These are phyloP conservation scores for Candida sp. DNA, from an alignment of 1,139 yeast genomes.

Conservation along the genomic window DNA sequence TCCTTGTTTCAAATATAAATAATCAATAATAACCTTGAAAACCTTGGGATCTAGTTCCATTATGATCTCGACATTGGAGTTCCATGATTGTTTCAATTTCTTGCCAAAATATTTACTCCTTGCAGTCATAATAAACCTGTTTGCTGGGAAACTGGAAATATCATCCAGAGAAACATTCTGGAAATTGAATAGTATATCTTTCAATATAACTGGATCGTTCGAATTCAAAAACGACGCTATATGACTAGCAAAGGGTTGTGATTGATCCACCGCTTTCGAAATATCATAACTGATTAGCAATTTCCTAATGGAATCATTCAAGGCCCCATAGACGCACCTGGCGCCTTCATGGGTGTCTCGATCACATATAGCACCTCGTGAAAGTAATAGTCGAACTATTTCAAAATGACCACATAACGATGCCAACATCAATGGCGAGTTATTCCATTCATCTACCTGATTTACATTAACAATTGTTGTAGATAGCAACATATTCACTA, in stretches of 20 bases:
- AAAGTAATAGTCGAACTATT: slow-evolving; percentile 55
- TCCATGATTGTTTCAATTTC: slow-evolving; percentile 25
- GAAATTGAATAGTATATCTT: slow-evolving; percentile 36
- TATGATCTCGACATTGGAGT: slow-evolving; percentile 19
- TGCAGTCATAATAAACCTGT: slow-evolving; percentile 40
- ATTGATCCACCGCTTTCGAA: slow-evolving; percentile 62
- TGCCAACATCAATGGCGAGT: slow-evolving; percentile 70
- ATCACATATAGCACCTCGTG: slow-evolving; percentile 72
- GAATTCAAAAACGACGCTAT: slow-evolving; percentile 47
- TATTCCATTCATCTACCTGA: slow-evolving; percentile 68
- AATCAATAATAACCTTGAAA: slow-evolving; percentile 39
- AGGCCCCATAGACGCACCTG: slow-evolving; percentile 74
- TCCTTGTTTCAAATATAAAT: slow-evolving; percentile 45
- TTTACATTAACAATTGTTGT: slow-evolving; percentile 58
- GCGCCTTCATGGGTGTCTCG: slow-evolving; percentile 81
- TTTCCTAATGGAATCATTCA: slow-evolving; percentile 62
- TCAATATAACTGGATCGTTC: slow-evolving; percentile 20
- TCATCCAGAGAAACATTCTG: slow-evolving; percentile 10
- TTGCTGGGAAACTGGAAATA: slow-evolving; percentile 18
- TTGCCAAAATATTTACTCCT: slow-evolving; percentile 28
- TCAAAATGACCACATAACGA: slow-evolving; percentile 71
- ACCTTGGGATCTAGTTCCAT: slow-evolving; percentile 16
- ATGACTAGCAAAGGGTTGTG: slow-evolving; percentile 77
- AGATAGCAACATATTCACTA: slow-evolving; percentile 53
- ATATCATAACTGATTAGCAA: slow-evolving; percentile 60